Percentiles rank a stretch among this genome's conserved stretches.
phyloP scores from a whole-genome alignment of 1,139 yeast genomes.

The Suhomyces taliae region DNA sequence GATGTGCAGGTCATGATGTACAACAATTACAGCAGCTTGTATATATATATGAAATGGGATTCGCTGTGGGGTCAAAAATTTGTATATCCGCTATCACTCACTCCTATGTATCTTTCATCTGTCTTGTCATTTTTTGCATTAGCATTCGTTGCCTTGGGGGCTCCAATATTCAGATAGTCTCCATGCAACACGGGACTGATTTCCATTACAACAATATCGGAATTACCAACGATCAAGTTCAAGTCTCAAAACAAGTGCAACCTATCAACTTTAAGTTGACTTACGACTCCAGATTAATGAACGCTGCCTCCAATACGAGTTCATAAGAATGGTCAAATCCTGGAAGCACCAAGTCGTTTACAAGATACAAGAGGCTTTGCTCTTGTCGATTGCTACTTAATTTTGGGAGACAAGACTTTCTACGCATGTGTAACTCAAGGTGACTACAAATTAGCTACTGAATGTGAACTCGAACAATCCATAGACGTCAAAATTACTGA shows the following conservation, averaged over 20 bases:
- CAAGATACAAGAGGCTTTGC: constrained; percentile 7
- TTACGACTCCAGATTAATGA: constrained; percentile 9
- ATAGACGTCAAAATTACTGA: constrained; percentile 13
- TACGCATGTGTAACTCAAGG: constrained; percentile 8
- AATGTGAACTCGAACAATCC: constrained; percentile 8
- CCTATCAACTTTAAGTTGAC: constrained; percentile 6
- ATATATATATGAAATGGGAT: too few relatives aligned
- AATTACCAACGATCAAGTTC: constrained; percentile 5
- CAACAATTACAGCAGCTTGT: too few relatives aligned
- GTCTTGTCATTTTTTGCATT: constrained; percentile 19
- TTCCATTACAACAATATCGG: constrained; percentile 7
- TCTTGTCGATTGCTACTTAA: constrained; percentile 10
- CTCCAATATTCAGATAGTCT: constrained; percentile 17
- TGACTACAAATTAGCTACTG: constrained; percentile 7
- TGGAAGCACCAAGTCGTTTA: constrained; percentile 15
- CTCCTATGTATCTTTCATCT: constrained; percentile 10
- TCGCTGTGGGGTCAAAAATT: too few relatives aligned
- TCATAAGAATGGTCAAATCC: constrained; percentile 14
- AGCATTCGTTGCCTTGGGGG: constrained; percentile 23
- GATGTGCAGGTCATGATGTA: background rate
- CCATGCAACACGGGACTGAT: constrained; percentile 7
- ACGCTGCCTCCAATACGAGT: constrained; percentile 5
- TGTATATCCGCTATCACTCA: too few relatives aligned
- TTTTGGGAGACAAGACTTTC: constrained; percentile 7
- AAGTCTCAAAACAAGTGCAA: constrained; percentile 1